Conservation (phyloP, 352 stramenopile genomes). For the Phytophthora meadii region DNA sequence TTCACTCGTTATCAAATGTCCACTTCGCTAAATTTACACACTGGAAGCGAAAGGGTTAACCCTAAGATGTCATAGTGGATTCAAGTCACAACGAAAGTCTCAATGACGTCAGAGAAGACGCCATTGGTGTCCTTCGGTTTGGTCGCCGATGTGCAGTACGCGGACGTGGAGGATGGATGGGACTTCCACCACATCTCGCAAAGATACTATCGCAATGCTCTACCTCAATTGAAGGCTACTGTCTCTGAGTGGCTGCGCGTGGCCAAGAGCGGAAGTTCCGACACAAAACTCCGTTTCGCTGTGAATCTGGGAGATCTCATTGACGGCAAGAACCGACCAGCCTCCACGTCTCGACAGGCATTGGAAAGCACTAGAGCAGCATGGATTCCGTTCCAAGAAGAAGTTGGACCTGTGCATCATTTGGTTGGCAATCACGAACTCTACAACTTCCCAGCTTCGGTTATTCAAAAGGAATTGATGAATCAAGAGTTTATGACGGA, state of each 20-base stretch:
- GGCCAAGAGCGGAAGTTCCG: constrained; percentile 20
- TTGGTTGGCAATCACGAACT: constrained; percentile 88
- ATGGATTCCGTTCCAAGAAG: constrained; percentile 51
- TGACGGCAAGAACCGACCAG: constrained; percentile 76
- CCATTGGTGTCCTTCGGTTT: constrained; percentile 71
- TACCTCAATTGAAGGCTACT: constrained; percentile 52
- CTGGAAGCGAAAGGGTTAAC: too few species aligned
- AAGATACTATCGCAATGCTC: constrained; percentile 76
- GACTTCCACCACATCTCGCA: constrained; percentile 74
- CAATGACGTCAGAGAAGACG: constrained; percentile 15
- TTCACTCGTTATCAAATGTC: neutral
- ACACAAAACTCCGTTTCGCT: constrained; percentile 55
- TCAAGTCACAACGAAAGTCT: neutral
- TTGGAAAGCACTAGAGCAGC: constrained; percentile 48
- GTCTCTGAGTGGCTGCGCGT: constrained; percentile 63
- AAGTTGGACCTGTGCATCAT: constrained; percentile 71
- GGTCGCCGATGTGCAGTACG: constrained; percentile 85
- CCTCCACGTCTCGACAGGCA: constrained; percentile 50
- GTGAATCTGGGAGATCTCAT: constrained; percentile 86
- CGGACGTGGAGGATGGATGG: constrained; percentile 80
- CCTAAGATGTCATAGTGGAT: too few species aligned
- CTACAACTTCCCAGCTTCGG: constrained; percentile 70
- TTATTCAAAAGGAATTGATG: constrained; percentile 58
- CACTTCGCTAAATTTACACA: constrained; percentile 19
- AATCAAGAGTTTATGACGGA: constrained; percentile 27